Conservation (phyloP, 257 asterid species). For the Coffea eugenioides region DNA sequence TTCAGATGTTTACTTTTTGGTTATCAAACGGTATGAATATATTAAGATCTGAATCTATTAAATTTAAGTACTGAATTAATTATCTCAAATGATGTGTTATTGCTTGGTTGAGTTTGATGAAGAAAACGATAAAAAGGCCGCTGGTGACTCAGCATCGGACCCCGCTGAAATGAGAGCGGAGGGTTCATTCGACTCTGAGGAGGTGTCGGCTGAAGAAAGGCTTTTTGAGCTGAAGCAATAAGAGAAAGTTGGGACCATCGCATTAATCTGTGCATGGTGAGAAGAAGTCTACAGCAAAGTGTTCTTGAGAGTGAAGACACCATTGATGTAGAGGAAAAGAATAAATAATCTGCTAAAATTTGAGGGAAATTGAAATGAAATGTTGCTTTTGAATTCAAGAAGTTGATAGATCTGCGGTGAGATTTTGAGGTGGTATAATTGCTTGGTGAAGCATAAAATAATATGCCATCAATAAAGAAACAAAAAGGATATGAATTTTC, state of each 20-base stretch:
- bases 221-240: slow-evolving; percentile 40
- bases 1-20: too few species aligned
- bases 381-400: slow-evolving; percentile 25
- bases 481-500: too few species aligned
- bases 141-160: slow-evolving; percentile 23
- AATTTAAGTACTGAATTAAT: too few species aligned
- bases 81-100: slow-evolving; percentile 3
- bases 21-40: too few species aligned
- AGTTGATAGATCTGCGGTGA: slow-evolving; percentile 29
- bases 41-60: too few species aligned
- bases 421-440: not conserved
- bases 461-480: too few species aligned
- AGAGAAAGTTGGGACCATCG: slow-evolving; percentile 21
- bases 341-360: not conserved
- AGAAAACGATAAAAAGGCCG: slow-evolving; percentile 20
- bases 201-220: slow-evolving; percentile 31
- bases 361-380: slow-evolving; percentile 8
- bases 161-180: slow-evolving; percentile 10
- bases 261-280: slow-evolving; percentile 17
- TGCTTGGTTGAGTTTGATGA: slow-evolving; percentile 22
- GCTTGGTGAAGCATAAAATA: not conserved
- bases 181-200: slow-evolving; percentile 16
- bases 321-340: slow-evolving; percentile 33
- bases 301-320: slow-evolving; percentile 53
- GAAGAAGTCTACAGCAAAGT: slow-evolving; percentile 30